Base-by-base conservation (phyloP, 163 green algal species). In the Scenedesmus sp. region DNA sequence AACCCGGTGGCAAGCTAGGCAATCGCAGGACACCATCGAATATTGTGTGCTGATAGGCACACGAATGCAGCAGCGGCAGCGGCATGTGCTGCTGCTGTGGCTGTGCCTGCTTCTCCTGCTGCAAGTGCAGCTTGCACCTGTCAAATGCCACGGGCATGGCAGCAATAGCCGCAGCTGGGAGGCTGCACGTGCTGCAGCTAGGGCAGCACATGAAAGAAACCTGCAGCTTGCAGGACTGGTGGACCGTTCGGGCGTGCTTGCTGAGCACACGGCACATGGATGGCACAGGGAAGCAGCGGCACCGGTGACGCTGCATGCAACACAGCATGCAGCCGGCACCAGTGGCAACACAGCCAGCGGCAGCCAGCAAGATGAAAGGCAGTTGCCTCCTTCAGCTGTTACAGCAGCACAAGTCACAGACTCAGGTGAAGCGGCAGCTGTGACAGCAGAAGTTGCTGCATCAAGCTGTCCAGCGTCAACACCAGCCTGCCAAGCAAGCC, bases 121-220 rank as follows among this genome's bases (percentile, higher is more conserved):
- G 77, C 77, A 60, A n/a, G 12, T 84, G 77, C 77, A 60, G 13
- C 34, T 57, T 26, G 34, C 77, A 56, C 77, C 77, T 60, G 13
- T 26, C 34, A 84, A 34, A 26, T 84, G 77, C 34, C 77, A 84
- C 26, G 77, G 46, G 6, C 13, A 23, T 56, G 77, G 59, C 56
- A 88, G 83, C 83, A 74, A 10, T 16, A 26, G 83, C 20, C 23
- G 52, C 8, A 88, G 83, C 54, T 88, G 83, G 83, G 83, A 88
- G 57, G 83, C 83, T 57, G 83, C 83, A 54, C 56, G 83, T 13
- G 57, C 57, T 64, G 83, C 83, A 88, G 83, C 83, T n/a, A 88
- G 59, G 54, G 84, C 59, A 88, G 84, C 84, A 77, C n/a, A 77
- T 15, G 5, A 89, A 52, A 55, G 85, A 3, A 82, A 81, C 16